A percentile compares a stretch with the other conserved stretches of the same genome.
These are phyloP conservation scores for Corylus americana DNA, from an alignment of 306 rosid genomes.

Conservation along the genomic window DNA sequence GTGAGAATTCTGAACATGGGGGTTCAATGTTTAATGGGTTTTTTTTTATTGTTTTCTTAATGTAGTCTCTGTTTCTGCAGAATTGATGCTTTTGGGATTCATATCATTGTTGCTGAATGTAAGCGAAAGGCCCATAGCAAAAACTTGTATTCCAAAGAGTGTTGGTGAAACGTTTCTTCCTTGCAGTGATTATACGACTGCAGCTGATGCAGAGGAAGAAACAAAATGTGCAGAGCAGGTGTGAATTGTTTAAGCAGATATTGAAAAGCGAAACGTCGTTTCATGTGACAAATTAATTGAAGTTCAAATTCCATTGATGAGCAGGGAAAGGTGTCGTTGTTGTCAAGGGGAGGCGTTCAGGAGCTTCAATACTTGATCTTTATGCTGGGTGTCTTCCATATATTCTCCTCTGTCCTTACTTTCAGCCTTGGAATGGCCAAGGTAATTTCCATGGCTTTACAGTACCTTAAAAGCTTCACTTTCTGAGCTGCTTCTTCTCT, in stretches of 20 bases:
- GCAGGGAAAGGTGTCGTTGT: slow-evolving; percentile 45
- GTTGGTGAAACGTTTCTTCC: slow-evolving; percentile 46
- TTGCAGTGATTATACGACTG: slow-evolving; percentile 20
- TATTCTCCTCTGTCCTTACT: slow-evolving; percentile 47
- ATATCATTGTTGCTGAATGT: slow-evolving; percentile 48
- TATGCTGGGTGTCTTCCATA: slow-evolving; percentile 46
- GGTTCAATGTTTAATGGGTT: background rate
- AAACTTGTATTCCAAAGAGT: slow-evolving; percentile 48
- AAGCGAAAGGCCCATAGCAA: slow-evolving; percentile 40
- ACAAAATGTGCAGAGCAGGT: slow-evolving; percentile 46
- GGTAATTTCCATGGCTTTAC: slow-evolving; percentile 26
- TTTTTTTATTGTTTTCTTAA: background rate
- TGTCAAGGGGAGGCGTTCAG: slow-evolving; percentile 42
- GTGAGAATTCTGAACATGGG: slow-evolving; percentile 16
- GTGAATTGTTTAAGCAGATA: background rate
- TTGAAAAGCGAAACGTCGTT: no score
- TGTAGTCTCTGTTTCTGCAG: slow-evolving; percentile 18
- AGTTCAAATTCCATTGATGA: background rate
- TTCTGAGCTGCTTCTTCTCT: background rate
- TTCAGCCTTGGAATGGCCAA: slow-evolving; percentile 61
- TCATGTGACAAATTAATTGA: background rate
- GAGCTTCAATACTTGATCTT: slow-evolving; percentile 49
- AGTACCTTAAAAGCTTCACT: background rate
- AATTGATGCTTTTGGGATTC: slow-evolving; percentile 59
- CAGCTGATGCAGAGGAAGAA: slow-evolving; percentile 28